Conservation (phyloP, 148 eudicot genomes). For the Camellia lanceoleosa region DNA sequence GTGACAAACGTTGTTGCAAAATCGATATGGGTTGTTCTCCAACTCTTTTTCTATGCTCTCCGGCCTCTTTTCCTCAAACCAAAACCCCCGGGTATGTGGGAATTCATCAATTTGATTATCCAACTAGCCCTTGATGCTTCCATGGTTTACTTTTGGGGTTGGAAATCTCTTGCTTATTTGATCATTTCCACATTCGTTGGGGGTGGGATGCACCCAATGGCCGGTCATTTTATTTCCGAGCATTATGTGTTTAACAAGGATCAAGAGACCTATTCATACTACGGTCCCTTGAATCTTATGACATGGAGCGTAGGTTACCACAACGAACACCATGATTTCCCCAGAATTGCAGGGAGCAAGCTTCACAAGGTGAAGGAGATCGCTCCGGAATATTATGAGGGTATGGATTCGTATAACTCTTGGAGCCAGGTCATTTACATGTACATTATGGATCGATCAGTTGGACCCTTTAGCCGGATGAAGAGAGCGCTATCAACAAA, state of each 20-base stretch:
- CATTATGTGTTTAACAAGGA: conserved; percentile 77
- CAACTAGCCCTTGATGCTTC: conserved; percentile 63
- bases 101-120: conserved; percentile 56
- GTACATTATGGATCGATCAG: conserved; percentile 66
- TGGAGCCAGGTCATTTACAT: conserved; percentile 94
- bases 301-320: conserved; percentile 97
- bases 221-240: conserved; percentile 92
- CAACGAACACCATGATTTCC: conserved; percentile 96
- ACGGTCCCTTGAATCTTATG: conserved; percentile 76
- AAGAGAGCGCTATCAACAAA: conserved; percentile 49
- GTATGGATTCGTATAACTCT: conserved; percentile 59
- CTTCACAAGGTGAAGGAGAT: conserved; percentile 70
- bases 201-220: conserved; percentile 97
- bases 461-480: conserved; percentile 87
- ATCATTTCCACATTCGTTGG: conserved; percentile 14
- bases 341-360: conserved; percentile 71
- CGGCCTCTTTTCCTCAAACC: conserved; percentile 92
- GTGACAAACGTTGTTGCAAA: conserved; percentile 66
- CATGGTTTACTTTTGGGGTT: conserved; percentile 48
- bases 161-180: conserved; percentile 37
- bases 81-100: conserved; percentile 95
- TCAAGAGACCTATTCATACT: conserved; percentile 91
- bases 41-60: conserved; percentile 89
- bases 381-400: conserved; percentile 1
- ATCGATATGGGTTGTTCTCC: conserved; percentile 73